phyloP scores from a whole-genome alignment of 2,329 filamentous ascomycete species.

The Venturia asperata region DNA sequence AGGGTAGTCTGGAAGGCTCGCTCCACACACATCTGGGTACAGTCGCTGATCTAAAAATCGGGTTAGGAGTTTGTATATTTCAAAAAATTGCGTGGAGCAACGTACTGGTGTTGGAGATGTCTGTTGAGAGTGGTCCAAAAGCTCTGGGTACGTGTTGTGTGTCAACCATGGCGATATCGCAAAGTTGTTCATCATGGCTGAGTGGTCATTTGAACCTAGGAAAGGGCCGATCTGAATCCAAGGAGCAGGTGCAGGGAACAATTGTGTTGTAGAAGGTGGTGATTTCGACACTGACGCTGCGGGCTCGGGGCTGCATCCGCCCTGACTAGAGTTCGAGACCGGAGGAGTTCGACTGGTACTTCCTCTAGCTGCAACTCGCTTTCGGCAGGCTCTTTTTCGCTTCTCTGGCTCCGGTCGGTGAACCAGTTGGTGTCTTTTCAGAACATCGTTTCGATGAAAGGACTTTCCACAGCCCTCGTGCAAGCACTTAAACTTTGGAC shows the following conservation, averaged over 20 bases:
- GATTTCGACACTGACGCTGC: neutral
- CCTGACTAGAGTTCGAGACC: neutral
- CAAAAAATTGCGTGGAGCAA: too few relatives aligned
- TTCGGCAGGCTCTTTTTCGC: conserved; percentile 7
- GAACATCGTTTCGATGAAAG: conserved; percentile 21
- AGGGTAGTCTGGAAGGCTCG: neutral
- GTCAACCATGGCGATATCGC: conserved; percentile 1
- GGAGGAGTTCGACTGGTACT: conserved; percentile 4
- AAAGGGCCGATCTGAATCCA: conserved; percentile 10
- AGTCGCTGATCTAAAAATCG: neutral
- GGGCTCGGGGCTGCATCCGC: neutral
- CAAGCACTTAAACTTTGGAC: conserved; percentile 21
- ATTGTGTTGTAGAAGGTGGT: neutral
- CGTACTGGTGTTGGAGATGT: neutral
- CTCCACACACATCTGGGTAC: conserved; percentile 5
- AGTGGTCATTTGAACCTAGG: neutral
- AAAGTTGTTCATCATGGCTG: conserved; percentile 9
- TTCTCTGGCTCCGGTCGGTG: conserved; percentile 21
- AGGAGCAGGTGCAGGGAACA: neutral
- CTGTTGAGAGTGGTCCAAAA: neutral
- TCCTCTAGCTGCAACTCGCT: conserved; percentile 1
- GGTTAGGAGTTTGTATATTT: neutral
- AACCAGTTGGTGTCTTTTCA: conserved; percentile 21
- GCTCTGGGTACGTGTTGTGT: conserved; percentile 6
- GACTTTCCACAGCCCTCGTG: conserved; percentile 21